Conservation (phyloP, 176 grass and related monocot genomes). For the Urochloa ruziziensis region DNA sequence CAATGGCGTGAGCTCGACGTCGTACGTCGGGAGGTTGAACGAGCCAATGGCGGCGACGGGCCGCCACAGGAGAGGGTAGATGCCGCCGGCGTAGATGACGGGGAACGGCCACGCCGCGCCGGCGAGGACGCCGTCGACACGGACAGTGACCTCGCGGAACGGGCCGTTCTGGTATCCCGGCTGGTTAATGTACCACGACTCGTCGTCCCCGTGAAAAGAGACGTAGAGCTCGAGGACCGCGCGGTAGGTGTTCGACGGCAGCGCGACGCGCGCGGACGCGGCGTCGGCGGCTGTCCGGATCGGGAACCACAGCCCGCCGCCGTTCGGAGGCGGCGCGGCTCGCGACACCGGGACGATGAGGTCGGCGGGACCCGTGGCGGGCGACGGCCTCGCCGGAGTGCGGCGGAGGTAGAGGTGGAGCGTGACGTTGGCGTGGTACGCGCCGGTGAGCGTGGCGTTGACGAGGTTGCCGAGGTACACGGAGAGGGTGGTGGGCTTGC, state of each 20-base stretch:
- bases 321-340: slow-evolving; percentile 41
- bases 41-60: slow-evolving; percentile 80
- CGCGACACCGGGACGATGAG: slow-evolving; percentile 61
- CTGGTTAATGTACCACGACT: slow-evolving; percentile 77
- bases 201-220: slow-evolving; percentile 59
- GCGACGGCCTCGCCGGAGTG: not conserved
- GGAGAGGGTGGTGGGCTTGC: slow-evolving; percentile 44
- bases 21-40: slow-evolving; percentile 74
- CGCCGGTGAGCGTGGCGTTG: slow-evolving; percentile 47
- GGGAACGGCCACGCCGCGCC: slow-evolving; percentile 75
- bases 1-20: slow-evolving; percentile 79
- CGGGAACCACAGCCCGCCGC: slow-evolving; percentile 65
- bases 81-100: slow-evolving; percentile 74
- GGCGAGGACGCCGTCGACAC: slow-evolving; percentile 44
- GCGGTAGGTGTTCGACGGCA: slow-evolving; percentile 68
- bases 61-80: slow-evolving; percentile 78
- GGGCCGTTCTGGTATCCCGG: slow-evolving; percentile 45
- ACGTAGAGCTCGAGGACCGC: slow-evolving; percentile 76
- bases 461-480: slow-evolving; percentile 59
- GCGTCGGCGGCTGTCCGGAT: slow-evolving; percentile 52
- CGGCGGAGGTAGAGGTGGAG: slow-evolving; percentile 52
- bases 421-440: slow-evolving; percentile 58
- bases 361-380: slow-evolving; percentile 39
- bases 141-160: slow-evolving; percentile 57
- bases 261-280: slow-evolving; percentile 31